Percentiles rank a stretch among this genome's conserved stretches.
phyloP scores from a whole-genome alignment of 2,329 filamentous ascomycete species.

The Aureobasidium zeae region DNA sequence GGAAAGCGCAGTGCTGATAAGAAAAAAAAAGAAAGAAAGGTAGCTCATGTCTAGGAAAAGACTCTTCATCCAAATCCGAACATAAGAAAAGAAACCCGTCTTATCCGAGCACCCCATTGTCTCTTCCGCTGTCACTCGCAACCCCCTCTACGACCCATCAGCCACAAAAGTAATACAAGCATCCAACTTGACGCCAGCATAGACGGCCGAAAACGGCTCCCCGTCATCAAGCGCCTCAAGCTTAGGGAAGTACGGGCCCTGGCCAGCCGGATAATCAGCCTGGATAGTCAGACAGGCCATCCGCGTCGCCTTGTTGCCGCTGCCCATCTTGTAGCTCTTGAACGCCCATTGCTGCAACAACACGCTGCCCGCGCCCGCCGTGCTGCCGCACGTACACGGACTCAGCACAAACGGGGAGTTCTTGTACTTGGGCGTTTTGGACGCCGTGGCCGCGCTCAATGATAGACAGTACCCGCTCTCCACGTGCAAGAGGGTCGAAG shows the following conservation, averaged over 20 bases:
- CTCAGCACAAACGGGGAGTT: neutral
- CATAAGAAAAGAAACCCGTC: too few relatives aligned
- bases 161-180: conserved; percentile 9
- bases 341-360: neutral
- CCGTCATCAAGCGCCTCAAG: neutral
- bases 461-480: conserved; percentile 1
- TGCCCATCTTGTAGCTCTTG: neutral
- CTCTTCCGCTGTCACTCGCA: too few relatives aligned
- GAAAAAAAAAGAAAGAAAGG: too few relatives aligned
- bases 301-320: neutral
- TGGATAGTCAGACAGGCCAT: conserved; percentile 1
- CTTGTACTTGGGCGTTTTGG: neutral
- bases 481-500: conserved; percentile 1
- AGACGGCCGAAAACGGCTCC: conserved; percentile 3
- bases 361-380: too few relatives aligned
- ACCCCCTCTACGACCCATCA: too few relatives aligned
- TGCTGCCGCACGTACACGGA: neutral
- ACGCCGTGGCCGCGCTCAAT: neutral
- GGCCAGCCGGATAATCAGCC: neutral
- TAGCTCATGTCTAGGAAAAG: too few relatives aligned
- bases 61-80: too few relatives aligned
- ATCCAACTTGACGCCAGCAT: neutral
- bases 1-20: too few relatives aligned
- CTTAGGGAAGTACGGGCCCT: conserved; percentile 1
- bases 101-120: too few relatives aligned